Percentiles rank a stretch among this genome's conserved stretches.
These are phyloP conservation scores for Gamarada debralockiae DNA, from an alignment of 495 filamentous ascomycete species.

Conservation along the genomic window DNA sequence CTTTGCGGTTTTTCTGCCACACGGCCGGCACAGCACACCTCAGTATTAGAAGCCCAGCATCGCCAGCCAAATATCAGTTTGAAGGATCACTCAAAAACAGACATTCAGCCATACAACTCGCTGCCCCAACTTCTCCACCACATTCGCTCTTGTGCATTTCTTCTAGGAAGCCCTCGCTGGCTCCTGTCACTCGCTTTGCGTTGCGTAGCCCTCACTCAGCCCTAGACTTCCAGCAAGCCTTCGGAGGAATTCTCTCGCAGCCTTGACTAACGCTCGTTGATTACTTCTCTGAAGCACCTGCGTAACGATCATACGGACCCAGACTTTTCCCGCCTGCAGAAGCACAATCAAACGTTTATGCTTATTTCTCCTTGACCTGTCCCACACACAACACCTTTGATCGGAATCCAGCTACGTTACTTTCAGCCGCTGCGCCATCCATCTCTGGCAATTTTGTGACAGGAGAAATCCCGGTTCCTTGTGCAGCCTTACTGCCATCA, in stretches of 20 bases:
- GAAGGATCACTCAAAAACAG: constrained; percentile 16
- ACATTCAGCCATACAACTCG: constrained; percentile 5
- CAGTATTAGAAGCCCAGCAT: constrained; percentile 18
- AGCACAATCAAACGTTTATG: constrained; percentile 7
- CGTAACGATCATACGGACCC: background rate
- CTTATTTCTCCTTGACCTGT: constrained; percentile 10
- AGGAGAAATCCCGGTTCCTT: constrained; percentile 8
- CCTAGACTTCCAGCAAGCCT: constrained; percentile 10
- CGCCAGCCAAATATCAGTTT: constrained; percentile 9
- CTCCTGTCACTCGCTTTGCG: constrained; percentile 59
- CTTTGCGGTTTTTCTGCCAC: constrained; percentile 15
- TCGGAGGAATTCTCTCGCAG: constrained; percentile 14
- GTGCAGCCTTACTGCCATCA: constrained; percentile 20
- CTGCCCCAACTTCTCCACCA: constrained; percentile 13
- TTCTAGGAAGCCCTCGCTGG: constrained; percentile 57
- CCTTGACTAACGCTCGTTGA: constrained; percentile 5
- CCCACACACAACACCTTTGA: background rate
- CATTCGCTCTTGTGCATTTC: constrained; percentile 21
- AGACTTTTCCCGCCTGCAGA: background rate
- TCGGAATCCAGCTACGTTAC: constrained; percentile 19
- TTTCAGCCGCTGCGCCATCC: constrained; percentile 17
- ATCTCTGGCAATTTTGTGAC: constrained; percentile 12
- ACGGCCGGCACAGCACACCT: constrained; percentile 12
- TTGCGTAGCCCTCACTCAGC: constrained; percentile 21
- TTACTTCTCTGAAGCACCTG: background rate